These are phyloP conservation scores for Penicillium sp. DNA, from an alignment of 2,329 filamentous ascomycete species.

Conservation along the genomic window DNA sequence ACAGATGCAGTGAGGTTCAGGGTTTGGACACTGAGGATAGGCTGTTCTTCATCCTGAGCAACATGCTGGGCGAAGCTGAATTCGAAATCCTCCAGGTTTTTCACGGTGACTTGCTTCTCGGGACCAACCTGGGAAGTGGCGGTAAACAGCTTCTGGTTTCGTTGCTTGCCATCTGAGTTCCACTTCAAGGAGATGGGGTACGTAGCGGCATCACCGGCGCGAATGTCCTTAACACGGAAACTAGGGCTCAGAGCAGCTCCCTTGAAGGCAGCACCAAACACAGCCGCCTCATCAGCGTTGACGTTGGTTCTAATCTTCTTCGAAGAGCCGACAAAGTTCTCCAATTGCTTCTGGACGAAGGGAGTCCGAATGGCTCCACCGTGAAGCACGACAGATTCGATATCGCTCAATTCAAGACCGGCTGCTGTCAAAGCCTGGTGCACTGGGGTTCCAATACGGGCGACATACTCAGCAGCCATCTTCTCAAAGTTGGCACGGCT, in stretches of 20 bases:
- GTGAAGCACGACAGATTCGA: conserved; percentile 90
- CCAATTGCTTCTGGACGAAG: conserved; percentile 87
- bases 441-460: conserved; percentile 68
- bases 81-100: conserved; percentile 77
- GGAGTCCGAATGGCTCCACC: conserved; percentile 88
- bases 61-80: conserved; percentile 75
- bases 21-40: conserved; percentile 67
- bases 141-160: conserved; percentile 80
- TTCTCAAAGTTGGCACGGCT: conserved; percentile 77
- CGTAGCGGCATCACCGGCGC: conserved; percentile 70
- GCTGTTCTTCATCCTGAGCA: conserved; percentile 47
- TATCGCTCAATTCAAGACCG: conserved; percentile 68
- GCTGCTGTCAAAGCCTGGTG: conserved; percentile 72
- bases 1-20: conserved; percentile 84
- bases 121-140: conserved; percentile 72
- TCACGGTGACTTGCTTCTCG: conserved; percentile 81
- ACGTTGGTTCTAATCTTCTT: conserved; percentile 90
- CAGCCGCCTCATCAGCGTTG: conserved; percentile 94
- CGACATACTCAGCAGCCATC: conserved; percentile 66
- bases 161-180: conserved; percentile 67
- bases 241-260: conserved; percentile 88
- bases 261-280: conserved; percentile 93
- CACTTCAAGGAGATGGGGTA: conserved; percentile 78
- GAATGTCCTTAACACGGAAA: conserved; percentile 97
- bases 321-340: conserved; percentile 67